Conservation (phyloP, 2,329 filamentous ascomycete genomes). For the Pseudogymnoascus sp. region DNA sequence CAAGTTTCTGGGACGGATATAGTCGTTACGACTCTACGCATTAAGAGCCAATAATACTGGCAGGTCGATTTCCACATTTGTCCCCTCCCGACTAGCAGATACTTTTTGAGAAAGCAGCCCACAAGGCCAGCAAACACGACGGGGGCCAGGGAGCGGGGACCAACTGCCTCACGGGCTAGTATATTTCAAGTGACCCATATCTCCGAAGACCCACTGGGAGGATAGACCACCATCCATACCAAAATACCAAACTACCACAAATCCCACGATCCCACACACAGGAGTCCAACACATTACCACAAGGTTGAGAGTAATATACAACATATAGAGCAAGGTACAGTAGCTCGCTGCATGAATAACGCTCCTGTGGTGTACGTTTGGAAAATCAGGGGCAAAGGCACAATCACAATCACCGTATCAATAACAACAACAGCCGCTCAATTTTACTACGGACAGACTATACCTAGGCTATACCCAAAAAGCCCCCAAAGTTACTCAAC, state of each 20-base stretch:
- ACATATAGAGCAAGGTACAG: not conserved
- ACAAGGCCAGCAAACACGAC: not conserved
- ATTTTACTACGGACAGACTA: constrained; percentile 1
- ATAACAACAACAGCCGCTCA: not conserved
- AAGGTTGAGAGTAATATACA: not conserved
- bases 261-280: not conserved
- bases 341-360: not conserved
- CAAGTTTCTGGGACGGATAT: not conserved
- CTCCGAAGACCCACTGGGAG: constrained; percentile 2
- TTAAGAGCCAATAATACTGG: constrained; percentile 1
- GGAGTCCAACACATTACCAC: not conserved
- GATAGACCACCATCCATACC: not conserved
- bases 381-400: not conserved
- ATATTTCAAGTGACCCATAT: constrained; percentile 7
- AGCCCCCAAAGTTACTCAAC: not conserved
- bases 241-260: not conserved
- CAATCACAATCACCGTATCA: not conserved
- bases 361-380: not conserved
- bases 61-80: not conserved
- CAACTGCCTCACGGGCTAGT: constrained; percentile 5
- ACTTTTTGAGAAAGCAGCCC: not conserved
- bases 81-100: not conserved
- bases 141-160: not conserved
- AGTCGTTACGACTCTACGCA: constrained; percentile 1
- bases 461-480: not conserved